Base-by-base conservation (phyloP, 2,329 filamentous ascomycete genomes). In the Karstenula rhodostoma region DNA sequence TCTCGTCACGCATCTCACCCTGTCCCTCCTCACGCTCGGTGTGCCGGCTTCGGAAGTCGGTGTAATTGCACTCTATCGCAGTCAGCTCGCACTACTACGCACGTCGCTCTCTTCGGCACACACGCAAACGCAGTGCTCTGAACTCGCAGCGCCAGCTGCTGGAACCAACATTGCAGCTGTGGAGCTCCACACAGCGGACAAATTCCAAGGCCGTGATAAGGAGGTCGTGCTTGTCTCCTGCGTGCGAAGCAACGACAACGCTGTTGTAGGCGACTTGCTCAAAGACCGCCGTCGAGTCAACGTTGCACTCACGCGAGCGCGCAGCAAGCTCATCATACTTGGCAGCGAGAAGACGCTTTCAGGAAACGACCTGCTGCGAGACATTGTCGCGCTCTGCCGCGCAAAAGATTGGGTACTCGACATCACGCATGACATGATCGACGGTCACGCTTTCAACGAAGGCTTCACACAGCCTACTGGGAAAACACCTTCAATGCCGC, bases 161-260 rank as follows among this genome's bases (percentile, higher is more conserved):
- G 59, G 64, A n/a, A 58, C 66, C 19, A 61, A 60, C 1, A 60
- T 61, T 10, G 63, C 71, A 7, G 69, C 63, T n/a, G 88, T 99
- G 1, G 95, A 99, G 78, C 93, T 98, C 85, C 93, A 99, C 78
- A 98, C 95, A 0, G 94, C 95, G 3, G 95, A 99, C 79, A 93
- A 94, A 47, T 99, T 97, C 78, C 95, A 99, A 76, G 95, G 95
- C 7, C 87, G 95, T 10, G 95, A 99, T 79, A 99, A 99, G 75
- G 93, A 97, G 73, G 89, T 96, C 2, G 87, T 98, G 0, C 87
- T 99, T 15, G 85, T 99, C 9, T 92, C 88, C 57, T 89, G 96
- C 32, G 95, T 98, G 15, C 87, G 95, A 32, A 94, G 89, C 75
- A 99, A 99, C 70, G 89, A 94, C 23, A 85, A 86, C 1, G 87